phyloP scores from a whole-genome alignment of 2,329 filamentous ascomycete genomes.

The Neodidymelliopsis sp. region DNA sequence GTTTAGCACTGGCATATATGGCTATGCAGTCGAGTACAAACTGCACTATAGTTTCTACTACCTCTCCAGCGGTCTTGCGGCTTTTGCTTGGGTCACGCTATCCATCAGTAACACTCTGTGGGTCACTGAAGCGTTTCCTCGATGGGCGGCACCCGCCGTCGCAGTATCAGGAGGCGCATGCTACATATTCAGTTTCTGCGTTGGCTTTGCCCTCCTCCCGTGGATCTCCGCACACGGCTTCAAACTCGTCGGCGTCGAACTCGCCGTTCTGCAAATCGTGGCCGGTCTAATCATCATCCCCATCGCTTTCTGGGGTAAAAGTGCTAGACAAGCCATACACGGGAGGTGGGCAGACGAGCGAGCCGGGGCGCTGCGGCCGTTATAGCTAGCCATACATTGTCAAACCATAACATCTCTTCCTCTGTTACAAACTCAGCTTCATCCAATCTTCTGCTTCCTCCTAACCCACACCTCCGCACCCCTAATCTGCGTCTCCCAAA shows the following conservation, averaged over 20 bases:
- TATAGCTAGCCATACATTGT: no score
- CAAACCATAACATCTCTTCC: no score
- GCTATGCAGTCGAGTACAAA: conserved; percentile 25
- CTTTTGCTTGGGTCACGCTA: conserved; percentile 32
- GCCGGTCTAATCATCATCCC: conserved; percentile 33
- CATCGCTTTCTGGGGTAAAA: conserved; percentile 41
- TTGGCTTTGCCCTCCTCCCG: conserved; percentile 32
- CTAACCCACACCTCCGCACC: conserved; percentile 41
- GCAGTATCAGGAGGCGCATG: conserved; percentile 32
- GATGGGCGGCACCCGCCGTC: conserved; percentile 41
- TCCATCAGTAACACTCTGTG: conserved; percentile 35
- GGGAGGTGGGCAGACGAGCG: conserved; percentile 35
- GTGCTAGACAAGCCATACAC: conserved; percentile 34
- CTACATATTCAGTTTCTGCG: conserved; percentile 28
- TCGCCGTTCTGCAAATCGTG: conserved; percentile 45
- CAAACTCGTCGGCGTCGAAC: conserved; percentile 41
- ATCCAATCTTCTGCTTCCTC: conserved; percentile 43
- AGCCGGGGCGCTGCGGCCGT: conserved; percentile 35
- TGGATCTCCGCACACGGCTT: conserved; percentile 37
- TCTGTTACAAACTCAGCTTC: no score
- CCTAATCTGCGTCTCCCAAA: conserved; percentile 69
- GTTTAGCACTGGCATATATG: conserved; percentile 31
- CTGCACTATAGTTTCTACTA: conserved; percentile 26
- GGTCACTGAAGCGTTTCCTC: conserved; percentile 42
- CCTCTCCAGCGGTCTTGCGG: conserved; percentile 35